These are phyloP conservation scores for Croton laevigatus DNA, from an alignment of 441 rosid species.

Conservation along the genomic window DNA sequence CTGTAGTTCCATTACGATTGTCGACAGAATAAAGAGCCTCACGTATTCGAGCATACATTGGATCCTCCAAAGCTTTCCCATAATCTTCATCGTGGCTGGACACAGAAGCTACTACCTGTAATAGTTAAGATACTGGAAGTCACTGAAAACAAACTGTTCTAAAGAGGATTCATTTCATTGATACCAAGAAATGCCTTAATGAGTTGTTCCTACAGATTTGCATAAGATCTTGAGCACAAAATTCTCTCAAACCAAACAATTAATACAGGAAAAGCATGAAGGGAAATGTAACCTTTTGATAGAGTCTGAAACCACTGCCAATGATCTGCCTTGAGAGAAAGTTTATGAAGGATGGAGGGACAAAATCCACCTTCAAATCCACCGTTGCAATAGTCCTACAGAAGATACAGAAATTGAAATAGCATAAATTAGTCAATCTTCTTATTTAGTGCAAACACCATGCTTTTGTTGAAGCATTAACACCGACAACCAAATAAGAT, in stretches of 20 bases:
- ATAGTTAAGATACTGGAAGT: constrained; percentile 21
- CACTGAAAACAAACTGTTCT: constrained; percentile 11
- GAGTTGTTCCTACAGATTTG: background rate
- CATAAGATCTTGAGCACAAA: background rate
- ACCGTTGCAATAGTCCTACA: constrained; percentile 66
- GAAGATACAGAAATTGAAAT: constrained; percentile 9
- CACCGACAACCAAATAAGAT: background rate
- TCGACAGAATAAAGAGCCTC: constrained; percentile 46
- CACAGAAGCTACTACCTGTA: constrained; percentile 67
- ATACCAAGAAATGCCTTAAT: background rate
- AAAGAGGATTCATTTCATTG: background rate
- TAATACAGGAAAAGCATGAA: background rate
- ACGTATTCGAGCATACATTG: constrained; percentile 55
- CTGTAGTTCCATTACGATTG: constrained; percentile 25
- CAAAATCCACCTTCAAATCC: constrained; percentile 84
- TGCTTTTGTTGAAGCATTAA: background rate
- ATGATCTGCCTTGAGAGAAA: constrained; percentile 86
- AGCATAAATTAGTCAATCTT: background rate
- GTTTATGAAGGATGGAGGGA: constrained; percentile 85
- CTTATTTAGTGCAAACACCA: background rate
- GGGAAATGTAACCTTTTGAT: constrained; percentile 60
- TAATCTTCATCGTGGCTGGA: constrained; percentile 57
- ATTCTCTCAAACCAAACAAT: background rate
- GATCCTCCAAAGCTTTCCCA: constrained; percentile 51
- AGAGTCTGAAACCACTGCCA: constrained; percentile 83